Evolutionary conservation across 768 basidiomycete species (phyloP), one percentile per base, ranked within the genome.

Genomic region (Pulveroboletus frians): DNA sequence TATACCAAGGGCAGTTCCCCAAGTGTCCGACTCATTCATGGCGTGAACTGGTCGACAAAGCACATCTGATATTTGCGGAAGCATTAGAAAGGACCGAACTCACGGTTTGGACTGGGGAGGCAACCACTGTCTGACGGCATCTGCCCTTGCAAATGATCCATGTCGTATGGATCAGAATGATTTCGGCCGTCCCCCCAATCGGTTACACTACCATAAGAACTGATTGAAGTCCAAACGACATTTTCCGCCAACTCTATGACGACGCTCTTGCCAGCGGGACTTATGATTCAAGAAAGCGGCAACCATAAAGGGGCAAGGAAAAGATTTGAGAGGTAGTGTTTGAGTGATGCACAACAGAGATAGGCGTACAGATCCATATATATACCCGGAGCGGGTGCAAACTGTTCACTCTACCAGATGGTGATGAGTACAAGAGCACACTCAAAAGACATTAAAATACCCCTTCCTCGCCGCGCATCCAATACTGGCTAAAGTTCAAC

Each of bases 91-190:
- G 21, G 23, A 34, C 29, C 3, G 5, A 20, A 43, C 60, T 51
- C 37, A 60, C 59, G 29, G 30, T 60, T 60, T 18, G 59, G 59
- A 0, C n/a, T n/a, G n/a, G n/a, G n/a, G n/a, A n/a, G n/a, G n/a
- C n/a, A n/a, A n/a, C n/a, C n/a, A n/a, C n/a, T n/a, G n/a, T n/a
- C n/a, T n/a, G n/a, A n/a, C n/a, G n/a, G n/a, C n/a, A n/a, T n/a
- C n/a, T n/a, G n/a, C n/a, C n/a, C n/a, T n/a, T n/a, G n/a, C n/a
- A n/a, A n/a, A n/a, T n/a, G n/a, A n/a, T n/a, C n/a, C n/a, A n/a
- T n/a, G 34, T 21, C 0, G 9, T 29, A 29, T 29, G 9, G 9
- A 5, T 37, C 46, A 2, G 58, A 40, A 36, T 59, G 45, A 1
- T 43, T 0, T 17, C 0, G 0, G 9, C 58, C 54, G 3, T 60